Evolutionary conservation across 2,329 filamentous ascomycete species (phyloP).

Genomic region (Laburnicola sp.): DNA sequence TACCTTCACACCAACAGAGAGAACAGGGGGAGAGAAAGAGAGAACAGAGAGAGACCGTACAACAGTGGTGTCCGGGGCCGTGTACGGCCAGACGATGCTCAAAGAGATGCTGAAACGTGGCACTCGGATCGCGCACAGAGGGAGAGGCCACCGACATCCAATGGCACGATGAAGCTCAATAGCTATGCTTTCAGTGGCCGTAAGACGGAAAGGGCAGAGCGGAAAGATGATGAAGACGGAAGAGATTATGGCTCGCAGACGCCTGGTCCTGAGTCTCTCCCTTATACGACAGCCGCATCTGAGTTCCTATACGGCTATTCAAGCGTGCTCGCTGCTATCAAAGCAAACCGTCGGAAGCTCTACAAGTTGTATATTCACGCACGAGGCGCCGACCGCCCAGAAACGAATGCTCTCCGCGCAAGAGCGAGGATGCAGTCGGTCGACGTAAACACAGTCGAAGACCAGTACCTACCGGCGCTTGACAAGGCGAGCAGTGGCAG

Average conservation of each 20-base stretch:
- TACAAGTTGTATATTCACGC: constrained; percentile 77
- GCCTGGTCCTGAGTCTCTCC: constrained; percentile 50
- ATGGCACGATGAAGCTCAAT: too few species aligned
- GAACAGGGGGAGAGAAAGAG: constrained; percentile 8
- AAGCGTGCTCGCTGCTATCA: constrained; percentile 78
- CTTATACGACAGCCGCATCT: constrained; percentile 82
- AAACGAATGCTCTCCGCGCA: constrained; percentile 23
- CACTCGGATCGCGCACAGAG: too few species aligned
- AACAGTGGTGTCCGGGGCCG: too few species aligned
- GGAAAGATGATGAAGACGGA: neutral
- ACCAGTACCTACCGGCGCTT: constrained; percentile 67
- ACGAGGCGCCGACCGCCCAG: constrained; percentile 23
- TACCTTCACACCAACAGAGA: constrained; percentile 4
- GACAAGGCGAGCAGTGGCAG: constrained; percentile 81
- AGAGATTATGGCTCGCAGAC: neutral
- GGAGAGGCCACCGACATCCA: too few species aligned
- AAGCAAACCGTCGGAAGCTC: constrained; percentile 67
- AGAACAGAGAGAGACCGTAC: too few species aligned
- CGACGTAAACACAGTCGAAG: constrained; percentile 62
- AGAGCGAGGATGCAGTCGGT: constrained; percentile 48
- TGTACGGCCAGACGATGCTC: too few species aligned
- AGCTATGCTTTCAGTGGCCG: too few species aligned
- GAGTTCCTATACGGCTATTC: constrained; percentile 88
- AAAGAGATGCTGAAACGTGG: too few species aligned
- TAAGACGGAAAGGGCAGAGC: neutral